Conservation (phyloP, 1,284 basidiomycete species). For the Laetiporus sulphureus region DNA sequence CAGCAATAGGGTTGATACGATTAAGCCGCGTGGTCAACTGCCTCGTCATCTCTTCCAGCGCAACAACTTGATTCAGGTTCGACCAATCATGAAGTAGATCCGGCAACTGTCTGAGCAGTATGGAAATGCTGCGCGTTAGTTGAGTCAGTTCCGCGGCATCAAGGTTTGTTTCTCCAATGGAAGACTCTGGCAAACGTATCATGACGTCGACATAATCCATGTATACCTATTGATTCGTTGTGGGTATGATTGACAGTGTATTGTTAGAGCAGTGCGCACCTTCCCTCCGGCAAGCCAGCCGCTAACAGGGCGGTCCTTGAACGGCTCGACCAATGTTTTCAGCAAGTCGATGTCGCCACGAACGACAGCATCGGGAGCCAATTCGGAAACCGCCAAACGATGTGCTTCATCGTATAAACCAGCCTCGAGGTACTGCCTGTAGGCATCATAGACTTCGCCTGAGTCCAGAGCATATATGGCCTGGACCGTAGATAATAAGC, state of each 20-base stretch:
- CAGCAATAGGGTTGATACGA: conserved; percentile 47
- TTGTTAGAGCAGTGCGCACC: conserved; percentile 34
- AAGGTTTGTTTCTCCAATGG: no score
- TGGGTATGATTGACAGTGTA: conserved; percentile 5
- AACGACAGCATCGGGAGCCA: conserved; percentile 89
- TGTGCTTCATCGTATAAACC: conserved; percentile 73
- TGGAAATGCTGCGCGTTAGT: conserved; percentile 54
- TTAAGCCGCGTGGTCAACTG: conserved; percentile 56
- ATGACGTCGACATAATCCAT: conserved; percentile 67
- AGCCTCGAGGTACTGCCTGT: conserved; percentile 71
- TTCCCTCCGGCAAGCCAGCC: conserved; percentile 80
- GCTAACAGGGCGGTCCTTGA: conserved; percentile 57
- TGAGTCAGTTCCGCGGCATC: conserved; percentile 65
- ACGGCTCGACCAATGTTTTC: conserved; percentile 64
- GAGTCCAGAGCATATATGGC: conserved; percentile 59
- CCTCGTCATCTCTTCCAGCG: conserved; percentile 68
- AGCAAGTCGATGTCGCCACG: conserved; percentile 74
- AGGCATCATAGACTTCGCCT: conserved; percentile 71
- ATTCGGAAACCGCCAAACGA: conserved; percentile 69
- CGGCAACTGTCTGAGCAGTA: conserved; percentile 64
- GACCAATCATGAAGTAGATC: conserved; percentile 53
- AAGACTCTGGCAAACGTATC: conserved; percentile 43
- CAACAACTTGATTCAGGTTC: conserved; percentile 59
- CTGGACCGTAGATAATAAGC: conserved; percentile 30
- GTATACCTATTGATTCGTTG: conserved; percentile 40